Evolutionary conservation across 2,329 filamentous ascomycete genomes (phyloP).

Genomic region (Neopestalotiopsis sp.): DNA sequence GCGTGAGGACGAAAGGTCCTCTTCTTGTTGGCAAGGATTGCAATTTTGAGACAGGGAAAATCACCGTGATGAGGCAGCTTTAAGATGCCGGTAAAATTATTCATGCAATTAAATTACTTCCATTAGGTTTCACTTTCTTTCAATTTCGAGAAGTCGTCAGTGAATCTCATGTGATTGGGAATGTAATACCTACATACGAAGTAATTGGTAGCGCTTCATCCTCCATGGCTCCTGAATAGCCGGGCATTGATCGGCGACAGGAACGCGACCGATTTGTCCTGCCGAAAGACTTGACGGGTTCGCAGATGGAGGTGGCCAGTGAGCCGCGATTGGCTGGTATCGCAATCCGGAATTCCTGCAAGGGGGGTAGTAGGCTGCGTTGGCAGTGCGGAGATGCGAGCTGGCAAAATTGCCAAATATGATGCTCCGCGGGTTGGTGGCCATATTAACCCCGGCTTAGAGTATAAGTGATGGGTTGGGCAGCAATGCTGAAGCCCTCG

Average conservation of each 20-base stretch:
- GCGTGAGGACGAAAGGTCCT: too few species aligned
- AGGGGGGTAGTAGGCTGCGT: not conserved
- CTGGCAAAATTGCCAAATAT: not conserved
- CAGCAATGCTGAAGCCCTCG: not conserved
- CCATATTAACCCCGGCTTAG: not conserved
- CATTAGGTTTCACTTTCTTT: too few species aligned
- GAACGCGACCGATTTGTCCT: not conserved
- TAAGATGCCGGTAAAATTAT: too few species aligned
- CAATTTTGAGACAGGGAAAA: too few species aligned
- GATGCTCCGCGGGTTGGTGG: not conserved
- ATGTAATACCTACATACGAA: too few species aligned
- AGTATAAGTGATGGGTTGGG: not conserved
- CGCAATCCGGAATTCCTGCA: not conserved
- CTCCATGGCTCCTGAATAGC: too few species aligned
- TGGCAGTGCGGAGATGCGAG: slow-evolving; percentile 4
- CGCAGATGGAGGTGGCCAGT: not conserved
- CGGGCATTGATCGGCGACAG: not conserved
- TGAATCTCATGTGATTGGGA: too few species aligned
- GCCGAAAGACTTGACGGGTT: not conserved
- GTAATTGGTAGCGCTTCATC: too few species aligned
- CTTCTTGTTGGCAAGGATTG: too few species aligned
- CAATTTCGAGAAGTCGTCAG: too few species aligned
- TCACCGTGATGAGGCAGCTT: too few species aligned
- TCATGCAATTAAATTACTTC: too few species aligned
- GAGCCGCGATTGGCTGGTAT: not conserved